Evolutionary conservation across 2,329 filamentous ascomycete species (phyloP).

Genomic region (Zymoseptoria crescenta): DNA sequence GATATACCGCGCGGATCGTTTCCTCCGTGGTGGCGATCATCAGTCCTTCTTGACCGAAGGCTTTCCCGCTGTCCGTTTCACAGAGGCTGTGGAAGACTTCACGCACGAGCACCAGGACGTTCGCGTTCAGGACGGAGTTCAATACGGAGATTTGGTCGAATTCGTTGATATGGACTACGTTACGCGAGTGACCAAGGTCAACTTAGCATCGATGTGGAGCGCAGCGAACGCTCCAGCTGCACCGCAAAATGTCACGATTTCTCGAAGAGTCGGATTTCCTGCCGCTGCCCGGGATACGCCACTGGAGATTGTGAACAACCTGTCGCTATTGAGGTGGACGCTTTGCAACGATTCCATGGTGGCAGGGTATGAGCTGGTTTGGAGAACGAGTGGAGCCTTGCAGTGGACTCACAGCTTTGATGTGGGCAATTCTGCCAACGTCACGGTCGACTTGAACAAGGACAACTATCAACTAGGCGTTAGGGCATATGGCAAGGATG

Average conservation of each 20-base stretch:
- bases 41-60: slow-evolving; percentile 48
- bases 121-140: slow-evolving; percentile 42
- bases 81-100: slow-evolving; percentile 51
- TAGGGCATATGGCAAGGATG: slow-evolving; percentile 43
- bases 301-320: slow-evolving; percentile 32
- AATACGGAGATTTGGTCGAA: slow-evolving; percentile 49
- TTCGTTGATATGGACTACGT: slow-evolving; percentile 52
- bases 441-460: slow-evolving; percentile 45
- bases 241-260: slow-evolving; percentile 43
- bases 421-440: slow-evolving; percentile 42
- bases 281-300: slow-evolving; percentile 19
- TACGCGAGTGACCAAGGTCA: slow-evolving; percentile 47
- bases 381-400: slow-evolving; percentile 44
- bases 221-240: slow-evolving; percentile 46
- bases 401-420: slow-evolving; percentile 31
- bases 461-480: slow-evolving; percentile 54
- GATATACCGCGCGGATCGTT: slow-evolving; percentile 50
- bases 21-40: slow-evolving; percentile 51
- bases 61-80: slow-evolving; percentile 49
- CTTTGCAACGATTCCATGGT: slow-evolving; percentile 35
- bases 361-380: slow-evolving; percentile 49
- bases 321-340: slow-evolving; percentile 45
- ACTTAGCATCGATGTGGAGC: slow-evolving; percentile 48
- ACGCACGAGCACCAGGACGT: slow-evolving; percentile 51
- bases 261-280: slow-evolving; percentile 19